These are phyloP conservation scores for Phialocephala sp. DNA, from an alignment of 2,329 filamentous ascomycete genomes.

Conservation along the genomic window DNA sequence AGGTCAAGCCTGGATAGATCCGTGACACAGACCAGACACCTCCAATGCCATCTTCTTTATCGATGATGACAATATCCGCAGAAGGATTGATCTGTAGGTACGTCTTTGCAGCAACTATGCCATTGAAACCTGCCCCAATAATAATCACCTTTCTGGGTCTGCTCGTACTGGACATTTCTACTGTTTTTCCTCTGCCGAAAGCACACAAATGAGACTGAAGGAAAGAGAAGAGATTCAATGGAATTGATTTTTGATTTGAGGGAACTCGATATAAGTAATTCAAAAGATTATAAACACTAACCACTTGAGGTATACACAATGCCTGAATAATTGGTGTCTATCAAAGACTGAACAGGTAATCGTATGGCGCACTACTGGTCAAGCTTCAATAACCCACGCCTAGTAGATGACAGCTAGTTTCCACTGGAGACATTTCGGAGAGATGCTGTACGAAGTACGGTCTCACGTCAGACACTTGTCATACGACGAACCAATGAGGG, in stretches of 20 bases:
- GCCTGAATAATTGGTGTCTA: too few species aligned
- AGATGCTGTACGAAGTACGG: not conserved
- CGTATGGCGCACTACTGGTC: too few species aligned
- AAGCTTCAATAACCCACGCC: too few species aligned
- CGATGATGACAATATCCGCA: slow-evolving; percentile 61
- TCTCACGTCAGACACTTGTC: slow-evolving; percentile 3
- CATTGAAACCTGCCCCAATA: slow-evolving; percentile 52
- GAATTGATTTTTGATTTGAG: not conserved
- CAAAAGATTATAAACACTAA: too few species aligned
- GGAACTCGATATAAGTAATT: too few species aligned
- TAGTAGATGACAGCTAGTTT: not conserved
- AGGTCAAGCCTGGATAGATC: slow-evolving; percentile 67
- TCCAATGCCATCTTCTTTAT: slow-evolving; percentile 61
- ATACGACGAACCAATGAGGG: not conserved
- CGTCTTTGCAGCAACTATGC: slow-evolving; percentile 64
- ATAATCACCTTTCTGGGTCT: slow-evolving; percentile 19
- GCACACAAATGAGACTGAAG: not conserved
- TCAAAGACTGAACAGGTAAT: too few species aligned
- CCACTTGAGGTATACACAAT: too few species aligned
- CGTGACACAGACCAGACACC: slow-evolving; percentile 73
- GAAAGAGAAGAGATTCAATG: not conserved
- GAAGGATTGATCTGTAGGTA: slow-evolving; percentile 62
- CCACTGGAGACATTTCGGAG: not conserved
- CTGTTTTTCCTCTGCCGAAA: not conserved
- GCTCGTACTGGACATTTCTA: not conserved